Conservation (phyloP, 768 basidiomycete genomes). For the Boletus pseudo-olivaceus region DNA sequence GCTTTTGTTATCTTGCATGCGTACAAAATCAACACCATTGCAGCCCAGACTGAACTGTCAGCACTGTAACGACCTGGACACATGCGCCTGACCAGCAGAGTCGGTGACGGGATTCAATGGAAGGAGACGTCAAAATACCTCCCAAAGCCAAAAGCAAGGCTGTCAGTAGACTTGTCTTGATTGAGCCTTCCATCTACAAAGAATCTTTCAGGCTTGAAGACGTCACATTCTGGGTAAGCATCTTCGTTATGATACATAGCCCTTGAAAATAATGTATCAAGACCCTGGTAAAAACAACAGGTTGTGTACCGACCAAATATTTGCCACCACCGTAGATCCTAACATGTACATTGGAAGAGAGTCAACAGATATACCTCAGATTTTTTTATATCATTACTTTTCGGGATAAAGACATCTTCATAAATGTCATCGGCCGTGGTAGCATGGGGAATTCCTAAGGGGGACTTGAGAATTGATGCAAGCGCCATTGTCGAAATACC, state of each 20-base stretch:
- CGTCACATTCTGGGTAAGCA: conserved; percentile 17
- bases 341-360: not conserved
- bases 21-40: conserved; percentile 26
- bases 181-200: conserved; percentile 14
- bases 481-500: not conserved
- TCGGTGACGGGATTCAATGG: not conserved
- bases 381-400: conserved; percentile 12
- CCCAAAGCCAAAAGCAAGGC: conserved; percentile 22
- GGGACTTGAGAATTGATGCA: not conserved
- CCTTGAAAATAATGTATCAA: conserved; percentile 9
- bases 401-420: conserved; percentile 20
- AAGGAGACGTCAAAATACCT: conserved; percentile 7
- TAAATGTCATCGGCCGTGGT: conserved; percentile 20
- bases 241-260: conserved; percentile 11
- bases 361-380: not conserved
- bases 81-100: conserved; percentile 13
- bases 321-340: conserved; percentile 20
- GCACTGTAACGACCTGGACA: conserved; percentile 35
- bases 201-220: conserved; percentile 34
- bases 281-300: not conserved
- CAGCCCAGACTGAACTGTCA: conserved; percentile 29
- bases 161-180: not conserved
- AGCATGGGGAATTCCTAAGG: conserved; percentile 16
- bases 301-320: conserved; percentile 15
- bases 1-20: conserved; percentile 26